phyloP scores from a whole-genome alignment of 129 eudicot genomes.

The Ambrosia trifida region DNA sequence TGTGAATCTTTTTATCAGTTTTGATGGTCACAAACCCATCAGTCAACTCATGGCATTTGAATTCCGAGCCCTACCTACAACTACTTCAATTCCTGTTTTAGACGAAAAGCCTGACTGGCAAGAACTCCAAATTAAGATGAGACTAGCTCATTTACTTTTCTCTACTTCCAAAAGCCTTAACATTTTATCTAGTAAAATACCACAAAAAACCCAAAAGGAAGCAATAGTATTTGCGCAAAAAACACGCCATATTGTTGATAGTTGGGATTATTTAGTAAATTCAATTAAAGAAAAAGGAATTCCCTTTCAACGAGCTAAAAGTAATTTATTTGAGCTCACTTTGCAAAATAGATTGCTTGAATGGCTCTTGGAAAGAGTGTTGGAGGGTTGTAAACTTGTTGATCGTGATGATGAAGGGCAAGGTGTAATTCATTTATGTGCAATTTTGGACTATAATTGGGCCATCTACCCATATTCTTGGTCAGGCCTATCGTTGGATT shows the following conservation, averaged over 20 bases:
- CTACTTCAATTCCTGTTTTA: slow-evolving; percentile 8
- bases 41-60: slow-evolving; percentile 74
- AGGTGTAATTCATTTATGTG: slow-evolving; percentile 94
- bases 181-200: slow-evolving; percentile 49
- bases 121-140: slow-evolving; percentile 63
- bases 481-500: slow-evolving; percentile 87
- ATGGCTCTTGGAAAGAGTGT: slow-evolving; percentile 81
- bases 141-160: slow-evolving; percentile 87
- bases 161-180: slow-evolving; percentile 74
- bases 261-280: slow-evolving; percentile 58
- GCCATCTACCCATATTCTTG: slow-evolving; percentile 79
- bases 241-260: slow-evolving; percentile 52
- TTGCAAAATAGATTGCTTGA: slow-evolving; percentile 75
- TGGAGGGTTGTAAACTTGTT: slow-evolving; percentile 50
- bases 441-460: slow-evolving; percentile 90
- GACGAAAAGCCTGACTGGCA: slow-evolving; percentile 59
- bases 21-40: slow-evolving; percentile 72
- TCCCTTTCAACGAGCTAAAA: slow-evolving; percentile 60
- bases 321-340: slow-evolving; percentile 71
- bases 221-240: slow-evolving; percentile 63
- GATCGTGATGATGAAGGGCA: slow-evolving; percentile 85
- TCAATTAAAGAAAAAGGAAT: slow-evolving; percentile 46
- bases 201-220: slow-evolving; percentile 52
- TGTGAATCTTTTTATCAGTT: slow-evolving; percentile 67
- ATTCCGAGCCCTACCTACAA: slow-evolving; percentile 45